These are phyloP conservation scores for Posidonia australis DNA, from an alignment of 106 monocot genomes.

Conservation along the genomic window DNA sequence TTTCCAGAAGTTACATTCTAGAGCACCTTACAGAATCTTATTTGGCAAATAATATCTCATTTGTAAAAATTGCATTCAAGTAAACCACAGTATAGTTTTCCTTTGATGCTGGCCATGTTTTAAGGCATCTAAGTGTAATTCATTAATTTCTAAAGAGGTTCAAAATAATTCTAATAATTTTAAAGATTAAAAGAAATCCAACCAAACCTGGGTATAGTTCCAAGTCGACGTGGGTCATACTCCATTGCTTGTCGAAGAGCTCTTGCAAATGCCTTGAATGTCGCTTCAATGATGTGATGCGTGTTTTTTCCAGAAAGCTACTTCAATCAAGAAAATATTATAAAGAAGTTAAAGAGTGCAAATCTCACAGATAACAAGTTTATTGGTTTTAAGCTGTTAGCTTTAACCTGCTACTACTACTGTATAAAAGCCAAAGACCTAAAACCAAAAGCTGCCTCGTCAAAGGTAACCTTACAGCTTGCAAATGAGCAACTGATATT, in stretches of 20 bases:
- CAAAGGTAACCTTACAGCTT: too few relatives aligned
- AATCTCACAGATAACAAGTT: neutral
- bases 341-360: neutral
- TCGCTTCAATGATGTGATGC: constrained; percentile 96
- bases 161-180: neutral
- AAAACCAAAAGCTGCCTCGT: too few relatives aligned
- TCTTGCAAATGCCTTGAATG: constrained; percentile 96
- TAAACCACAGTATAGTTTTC: too few relatives aligned
- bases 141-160: neutral
- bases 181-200: neutral
- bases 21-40: too few relatives aligned
- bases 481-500: too few relatives aligned
- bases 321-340: neutral
- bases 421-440: too few relatives aligned
- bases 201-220: constrained; percentile 69
- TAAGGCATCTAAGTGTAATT: neutral
- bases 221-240: constrained; percentile 64
- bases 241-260: constrained; percentile 91
- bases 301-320: constrained; percentile 80
- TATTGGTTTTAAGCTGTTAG: neutral
- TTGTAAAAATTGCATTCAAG: too few relatives aligned
- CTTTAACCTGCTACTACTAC: neutral
- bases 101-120: neutral
- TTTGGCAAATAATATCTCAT: too few relatives aligned
- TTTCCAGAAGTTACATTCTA: too few relatives aligned